A percentile compares a stretch with the other conserved stretches of the same genome.
These are phyloP conservation scores for Aspergillus jensenii DNA, from an alignment of 2,329 filamentous ascomycete species.

Conservation along the genomic window DNA sequence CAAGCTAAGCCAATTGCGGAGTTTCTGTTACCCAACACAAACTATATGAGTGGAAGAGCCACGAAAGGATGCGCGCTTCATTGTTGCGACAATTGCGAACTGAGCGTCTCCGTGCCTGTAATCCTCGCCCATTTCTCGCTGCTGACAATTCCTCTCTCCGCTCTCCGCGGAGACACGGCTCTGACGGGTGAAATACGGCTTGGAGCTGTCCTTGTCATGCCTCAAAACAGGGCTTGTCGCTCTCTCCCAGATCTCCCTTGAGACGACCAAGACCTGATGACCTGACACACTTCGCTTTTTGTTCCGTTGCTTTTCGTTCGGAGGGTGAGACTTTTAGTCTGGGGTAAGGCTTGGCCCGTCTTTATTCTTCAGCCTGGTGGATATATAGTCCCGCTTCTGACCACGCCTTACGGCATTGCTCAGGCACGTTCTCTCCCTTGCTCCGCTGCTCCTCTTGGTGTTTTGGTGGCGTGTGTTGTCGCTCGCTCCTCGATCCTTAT, in stretches of 20 bases:
- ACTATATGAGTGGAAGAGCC: constrained; percentile 31
- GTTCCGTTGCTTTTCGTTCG: no score
- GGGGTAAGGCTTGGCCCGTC: neutral
- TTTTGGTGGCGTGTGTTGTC: neutral
- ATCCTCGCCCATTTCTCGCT: no score
- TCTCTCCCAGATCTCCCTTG: neutral
- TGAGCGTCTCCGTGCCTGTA: neutral
- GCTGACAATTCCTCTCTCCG: neutral
- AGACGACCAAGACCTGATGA: no score
- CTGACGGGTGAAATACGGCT: neutral
- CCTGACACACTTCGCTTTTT: no score
- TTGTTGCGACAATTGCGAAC: neutral
- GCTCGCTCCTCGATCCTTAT: neutral
- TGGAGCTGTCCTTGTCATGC: neutral
- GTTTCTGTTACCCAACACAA: constrained; percentile 40
- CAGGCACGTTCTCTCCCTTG: neutral
- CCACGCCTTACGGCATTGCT: neutral
- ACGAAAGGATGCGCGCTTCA: neutral
- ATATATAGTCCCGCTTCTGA: constrained; percentile 2
- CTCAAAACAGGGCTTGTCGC: constrained; percentile 4
- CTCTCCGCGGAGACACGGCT: constrained; percentile 15
- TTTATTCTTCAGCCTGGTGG: neutral
- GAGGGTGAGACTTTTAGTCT: neutral
- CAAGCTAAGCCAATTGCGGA: constrained; percentile 27
- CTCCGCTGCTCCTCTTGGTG: neutral